Evolutionary conservation across 805 yeast species (phyloP).

Genomic region (Schwanniomyces polymorphus): DNA sequence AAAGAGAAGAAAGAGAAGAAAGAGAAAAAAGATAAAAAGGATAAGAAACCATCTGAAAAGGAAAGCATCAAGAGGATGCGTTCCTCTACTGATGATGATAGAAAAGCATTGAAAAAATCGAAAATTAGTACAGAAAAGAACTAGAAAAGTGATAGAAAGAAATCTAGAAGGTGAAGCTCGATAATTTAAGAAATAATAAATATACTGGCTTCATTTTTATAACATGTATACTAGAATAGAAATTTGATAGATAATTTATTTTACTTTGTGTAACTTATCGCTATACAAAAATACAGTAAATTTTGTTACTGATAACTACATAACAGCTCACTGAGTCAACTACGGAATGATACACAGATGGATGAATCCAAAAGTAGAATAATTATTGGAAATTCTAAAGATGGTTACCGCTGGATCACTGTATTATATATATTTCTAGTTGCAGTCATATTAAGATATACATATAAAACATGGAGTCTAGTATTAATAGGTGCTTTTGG

Average conservation of each 20-base stretch:
- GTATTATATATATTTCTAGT: not conserved
- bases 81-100: not conserved
- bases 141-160: not conserved
- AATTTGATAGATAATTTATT: not conserved
- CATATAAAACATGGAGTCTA: not conserved
- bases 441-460: not conserved
- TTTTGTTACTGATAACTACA: not conserved
- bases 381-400: not conserved
- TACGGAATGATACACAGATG: not conserved
- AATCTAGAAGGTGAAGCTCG: too few relatives aligned
- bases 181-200: not conserved
- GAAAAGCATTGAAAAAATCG: not conserved
- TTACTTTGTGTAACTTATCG: not conserved
- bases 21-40: constrained; percentile 8
- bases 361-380: not conserved
- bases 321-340: not conserved
- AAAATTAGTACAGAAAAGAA: not conserved
- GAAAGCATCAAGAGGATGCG: not conserved
- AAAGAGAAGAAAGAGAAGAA: constrained; percentile 15
- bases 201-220: not conserved
- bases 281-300: not conserved
- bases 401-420: not conserved
- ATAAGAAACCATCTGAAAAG: not conserved
- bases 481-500: not conserved
- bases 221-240: not conserved